Evolutionary conservation across 1,284 basidiomycete species (phyloP), one percentile per base, ranked within the genome.

Genomic region (Termitomyces sp.): DNA sequence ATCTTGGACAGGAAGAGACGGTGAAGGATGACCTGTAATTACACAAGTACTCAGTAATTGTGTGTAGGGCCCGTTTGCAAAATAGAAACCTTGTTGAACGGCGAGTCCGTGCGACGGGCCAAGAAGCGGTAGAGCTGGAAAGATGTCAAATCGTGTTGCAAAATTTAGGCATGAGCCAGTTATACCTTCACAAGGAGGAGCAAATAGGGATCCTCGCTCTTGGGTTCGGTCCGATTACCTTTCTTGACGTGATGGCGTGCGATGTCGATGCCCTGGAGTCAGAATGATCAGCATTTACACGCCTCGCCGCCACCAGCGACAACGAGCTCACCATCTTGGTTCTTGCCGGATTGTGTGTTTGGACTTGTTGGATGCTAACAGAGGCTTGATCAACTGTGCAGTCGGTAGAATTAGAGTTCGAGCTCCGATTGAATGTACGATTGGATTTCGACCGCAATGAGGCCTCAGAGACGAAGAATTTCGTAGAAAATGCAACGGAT

Each of bases 141-240:
- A 64, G 34, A 55, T 7, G 41, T 58, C 53, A 62, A 53, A 55
- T 54, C 44, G 49, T 24, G 8, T 8, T 19, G 24, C 13, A 50
- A 39, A 62, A 50, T 55, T 33, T 38, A 24, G 38, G 42, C 3
- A 59, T 47, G 52, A 45, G 13, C 21, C 41, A 69, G 76, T 21
- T 36, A 62, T 69, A 94, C 94, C 86, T 99, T 98, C 76, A 99
- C 96, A 61, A 99, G 88, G 69, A 98, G 85, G 71, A 98, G 88
- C 68, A 99, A 86, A 80, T 99, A 98, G 36, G 96, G 95, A 78
- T 99, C 96, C 90, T 98, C 92, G 73, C 93, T 96, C 83, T 93
- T 93, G 74, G 96, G 96, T 63, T 94, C 94, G 65, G 90, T 90
- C 67, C 96, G 88, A 72, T 86, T 81, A 68, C 95, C 90, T 84